Evolutionary conservation across 148 eudicot species (phyloP), one percentile per base, ranked within the genome.

Genomic region (Vaccinium vitisidaea): DNA sequence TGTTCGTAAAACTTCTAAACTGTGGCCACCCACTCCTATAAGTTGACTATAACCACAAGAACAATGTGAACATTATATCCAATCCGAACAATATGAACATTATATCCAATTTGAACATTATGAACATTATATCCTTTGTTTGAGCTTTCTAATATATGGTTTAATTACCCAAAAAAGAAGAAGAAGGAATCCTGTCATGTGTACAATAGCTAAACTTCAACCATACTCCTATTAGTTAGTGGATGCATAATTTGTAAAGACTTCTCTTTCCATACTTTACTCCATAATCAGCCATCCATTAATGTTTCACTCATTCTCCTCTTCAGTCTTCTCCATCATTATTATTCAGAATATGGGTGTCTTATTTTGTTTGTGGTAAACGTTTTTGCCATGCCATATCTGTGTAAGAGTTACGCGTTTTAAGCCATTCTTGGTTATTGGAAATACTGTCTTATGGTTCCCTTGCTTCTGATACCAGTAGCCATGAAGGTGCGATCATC

Each of bases 401-500:
- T 75, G 0, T 3, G 54, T 19, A 46, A 75, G 49, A 75, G 50
- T 11, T 8, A 9, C 4, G 1, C 19, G 0, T 18, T 80, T n/a
- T 39, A 8, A 32, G 19, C 36, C 50, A 21, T 13, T 3, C 6
- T 36, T 19, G 23, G 71, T 80, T n/a, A n/a, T 80, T 80, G 74
- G 74, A 30, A 39, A 39, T 21, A 21, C 2, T 58, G 21, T 59
- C 73, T 46, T 46, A 63, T 81, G 32, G 10, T 63, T 81, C 19
- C 83, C 46, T 46, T n/a, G 30, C 80, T 75, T 83, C 55, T 56
- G 16, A 21, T 1, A n/a, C 79, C 87, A 91, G 92, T 77, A 82
- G 86, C 73, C 81, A 94, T 94, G 93, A 95, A 93, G 93, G 96
- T 93, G 16, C 85, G 97, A 27, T 92, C 95, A 73, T 92, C 95